These are phyloP conservation scores for Fusarium temperatum DNA, from an alignment of 2,329 filamentous ascomycete genomes.

Conservation along the genomic window DNA sequence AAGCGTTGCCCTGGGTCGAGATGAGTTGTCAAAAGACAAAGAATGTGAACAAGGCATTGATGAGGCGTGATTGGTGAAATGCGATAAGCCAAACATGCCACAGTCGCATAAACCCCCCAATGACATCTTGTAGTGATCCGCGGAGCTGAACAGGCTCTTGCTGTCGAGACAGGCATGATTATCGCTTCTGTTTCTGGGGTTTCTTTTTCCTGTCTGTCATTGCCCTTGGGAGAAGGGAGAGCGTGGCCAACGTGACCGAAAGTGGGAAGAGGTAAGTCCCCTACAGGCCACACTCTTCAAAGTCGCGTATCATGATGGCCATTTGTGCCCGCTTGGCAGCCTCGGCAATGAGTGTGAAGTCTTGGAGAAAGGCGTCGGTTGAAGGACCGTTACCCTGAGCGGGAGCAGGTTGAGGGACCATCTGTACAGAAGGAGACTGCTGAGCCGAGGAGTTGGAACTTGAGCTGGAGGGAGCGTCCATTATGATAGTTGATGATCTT, in stretches of 20 bases:
- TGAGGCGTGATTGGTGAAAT: slow-evolving; percentile 13
- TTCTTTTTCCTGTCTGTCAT: neutral
- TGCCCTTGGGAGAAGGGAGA: neutral
- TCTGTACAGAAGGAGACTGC: slow-evolving; percentile 45
- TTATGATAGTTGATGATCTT: slow-evolving; percentile 8
- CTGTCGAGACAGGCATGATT: neutral
- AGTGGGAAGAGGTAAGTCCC: neutral
- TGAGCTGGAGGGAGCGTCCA: slow-evolving; percentile 50
- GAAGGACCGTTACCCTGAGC: slow-evolving; percentile 50
- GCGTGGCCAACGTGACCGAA: neutral
- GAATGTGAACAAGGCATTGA: slow-evolving; percentile 10
- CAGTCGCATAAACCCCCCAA: slow-evolving; percentile 5
- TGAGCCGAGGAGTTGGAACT: slow-evolving; percentile 43
- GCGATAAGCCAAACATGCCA: slow-evolving; percentile 19
- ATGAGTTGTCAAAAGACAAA: slow-evolving; percentile 11
- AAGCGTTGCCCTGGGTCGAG: slow-evolving; percentile 9
- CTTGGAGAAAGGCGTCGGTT: slow-evolving; percentile 73
- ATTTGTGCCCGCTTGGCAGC: slow-evolving; percentile 93
- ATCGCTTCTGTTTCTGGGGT: neutral
- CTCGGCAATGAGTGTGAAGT: slow-evolving; percentile 88
- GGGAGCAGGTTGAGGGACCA: slow-evolving; percentile 39
- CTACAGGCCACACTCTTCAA: slow-evolving; percentile 75
- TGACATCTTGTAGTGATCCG: slow-evolving; percentile 3
- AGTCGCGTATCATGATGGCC: slow-evolving; percentile 85
- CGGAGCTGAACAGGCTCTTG: neutral